A percentile compares a stretch with the other conserved stretches of the same genome.
phyloP scores from a whole-genome alignment of 352 stramenopile species.

The Pythium sp. region DNA sequence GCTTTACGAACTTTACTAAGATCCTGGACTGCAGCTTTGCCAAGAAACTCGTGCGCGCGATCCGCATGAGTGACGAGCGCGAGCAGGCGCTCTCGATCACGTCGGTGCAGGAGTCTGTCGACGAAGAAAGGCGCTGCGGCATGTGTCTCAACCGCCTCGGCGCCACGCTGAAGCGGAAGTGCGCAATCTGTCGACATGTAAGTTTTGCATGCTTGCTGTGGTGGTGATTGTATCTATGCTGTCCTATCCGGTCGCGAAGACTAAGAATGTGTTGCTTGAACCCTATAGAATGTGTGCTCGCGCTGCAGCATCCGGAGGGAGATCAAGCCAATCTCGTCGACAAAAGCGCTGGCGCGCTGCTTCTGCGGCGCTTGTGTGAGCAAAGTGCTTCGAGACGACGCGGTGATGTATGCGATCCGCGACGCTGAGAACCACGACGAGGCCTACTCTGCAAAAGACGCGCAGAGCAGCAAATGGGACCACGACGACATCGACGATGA shows the following conservation, averaged over 20 bases:
- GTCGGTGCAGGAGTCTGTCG: constrained; percentile 32
- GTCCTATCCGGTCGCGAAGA: neutral
- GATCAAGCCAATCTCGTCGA: constrained; percentile 28
- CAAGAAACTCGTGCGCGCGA: constrained; percentile 59
- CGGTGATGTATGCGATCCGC: constrained; percentile 38
- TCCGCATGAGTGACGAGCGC: constrained; percentile 30
- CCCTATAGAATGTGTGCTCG: constrained; percentile 24
- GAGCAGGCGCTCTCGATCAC: constrained; percentile 27
- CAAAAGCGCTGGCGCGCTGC: constrained; percentile 31
- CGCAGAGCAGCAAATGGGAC: constrained; percentile 25
- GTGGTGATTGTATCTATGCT: neutral
- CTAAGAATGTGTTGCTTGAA: neutral
- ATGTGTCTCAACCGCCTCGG: constrained; percentile 40
- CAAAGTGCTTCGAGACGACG: constrained; percentile 51
- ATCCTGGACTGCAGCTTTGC: constrained; percentile 45
- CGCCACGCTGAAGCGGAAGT: constrained; percentile 31
- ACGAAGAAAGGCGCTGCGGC: constrained; percentile 41
- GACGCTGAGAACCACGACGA: constrained; percentile 23
- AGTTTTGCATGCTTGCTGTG: constrained; percentile 1
- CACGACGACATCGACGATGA: constrained; percentile 44
- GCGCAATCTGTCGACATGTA: constrained; percentile 46
- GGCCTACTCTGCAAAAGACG: neutral
- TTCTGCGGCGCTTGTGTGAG: constrained; percentile 60
- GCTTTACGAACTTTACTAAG: constrained; percentile 34
- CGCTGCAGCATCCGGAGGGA: constrained; percentile 51